These are phyloP conservation scores for Erythrophleum fordii DNA, from an alignment of 306 rosid genomes.

Conservation along the genomic window DNA sequence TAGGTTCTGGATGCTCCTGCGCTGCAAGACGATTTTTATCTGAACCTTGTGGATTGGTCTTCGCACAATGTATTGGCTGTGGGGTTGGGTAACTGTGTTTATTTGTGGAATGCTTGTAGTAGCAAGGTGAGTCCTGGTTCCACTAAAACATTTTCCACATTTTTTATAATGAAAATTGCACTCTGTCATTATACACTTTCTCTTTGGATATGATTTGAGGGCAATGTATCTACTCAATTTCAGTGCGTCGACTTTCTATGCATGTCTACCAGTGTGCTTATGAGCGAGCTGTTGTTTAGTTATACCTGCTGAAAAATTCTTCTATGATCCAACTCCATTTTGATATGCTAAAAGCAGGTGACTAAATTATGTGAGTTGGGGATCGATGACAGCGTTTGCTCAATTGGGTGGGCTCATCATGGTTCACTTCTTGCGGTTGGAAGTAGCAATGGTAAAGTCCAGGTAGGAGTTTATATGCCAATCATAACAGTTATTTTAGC, in stretches of 20 bases:
- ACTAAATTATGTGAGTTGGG: conserved; percentile 91
- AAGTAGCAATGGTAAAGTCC: conserved; percentile 81
- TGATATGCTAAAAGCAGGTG: conserved; percentile 57
- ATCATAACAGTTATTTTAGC: not conserved
- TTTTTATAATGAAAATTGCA: not conserved
- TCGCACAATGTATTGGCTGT: conserved; percentile 80
- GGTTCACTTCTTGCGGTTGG: conserved; percentile 88
- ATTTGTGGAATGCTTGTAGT: conserved; percentile 90
- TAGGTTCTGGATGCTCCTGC: conserved; percentile 96
- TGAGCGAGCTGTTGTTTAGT: not conserved
- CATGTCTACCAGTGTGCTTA: not conserved
- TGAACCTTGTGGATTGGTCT: conserved; percentile 95
- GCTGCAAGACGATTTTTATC: conserved; percentile 86
- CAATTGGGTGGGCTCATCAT: conserved; percentile 92
- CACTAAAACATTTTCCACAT: not conserved
- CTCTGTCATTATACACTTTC: not conserved
- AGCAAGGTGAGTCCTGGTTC: conserved; percentile 65
- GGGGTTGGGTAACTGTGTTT: conserved; percentile 83
- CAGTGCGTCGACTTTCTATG: not conserved
- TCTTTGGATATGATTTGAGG: not conserved
- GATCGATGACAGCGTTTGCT: conserved; percentile 74
- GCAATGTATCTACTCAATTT: not conserved
- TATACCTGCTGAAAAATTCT: not conserved
- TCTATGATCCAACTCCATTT: not conserved
- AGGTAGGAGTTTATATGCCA: conserved; percentile 53